A percentile compares a stretch with the other conserved stretches of the same genome.
Conservation (phyloP, 2,329 filamentous ascomycete genomes). For the Exserohilum turcica region DNA sequence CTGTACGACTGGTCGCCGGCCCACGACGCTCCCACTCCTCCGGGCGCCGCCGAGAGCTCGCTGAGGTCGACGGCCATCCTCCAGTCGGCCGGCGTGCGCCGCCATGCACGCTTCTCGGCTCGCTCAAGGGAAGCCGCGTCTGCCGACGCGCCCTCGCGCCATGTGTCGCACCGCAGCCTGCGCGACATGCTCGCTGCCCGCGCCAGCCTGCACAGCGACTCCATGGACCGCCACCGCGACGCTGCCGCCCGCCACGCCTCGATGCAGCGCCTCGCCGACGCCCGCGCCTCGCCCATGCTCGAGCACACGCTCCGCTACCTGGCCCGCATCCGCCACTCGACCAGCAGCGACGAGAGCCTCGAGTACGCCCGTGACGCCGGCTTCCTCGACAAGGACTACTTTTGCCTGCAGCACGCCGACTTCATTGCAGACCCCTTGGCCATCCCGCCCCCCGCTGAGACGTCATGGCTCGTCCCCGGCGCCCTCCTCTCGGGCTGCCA, state of each 20-base stretch:
- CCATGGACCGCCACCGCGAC: conserved; percentile 8
- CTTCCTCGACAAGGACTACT: conserved; percentile 59
- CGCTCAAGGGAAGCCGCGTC: conserved; percentile 39
- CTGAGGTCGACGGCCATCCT: conserved; percentile 50
- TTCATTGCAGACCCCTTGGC: conserved; percentile 62
- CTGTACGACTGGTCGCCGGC: conserved; percentile 67
- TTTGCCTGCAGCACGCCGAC: conserved; percentile 59
- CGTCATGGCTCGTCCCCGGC: conserved; percentile 67
- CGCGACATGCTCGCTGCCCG: conserved; percentile 34
- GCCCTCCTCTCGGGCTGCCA: conserved; percentile 66
- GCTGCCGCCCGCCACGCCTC: conserved; percentile 3
- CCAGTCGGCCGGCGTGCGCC: conserved; percentile 43
- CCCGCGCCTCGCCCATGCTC: conserved; percentile 48
- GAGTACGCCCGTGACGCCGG: conserved; percentile 59
- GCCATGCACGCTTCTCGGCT: conserved; percentile 48
- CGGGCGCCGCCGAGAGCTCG: conserved; percentile 39
- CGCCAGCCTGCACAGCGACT: conserved; percentile 20
- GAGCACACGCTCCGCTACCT: conserved; percentile 67
- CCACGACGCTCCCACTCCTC: conserved; percentile 25
- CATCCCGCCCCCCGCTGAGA: conserved; percentile 58
- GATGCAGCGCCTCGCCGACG: conserved; percentile 18
- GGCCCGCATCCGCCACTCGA: conserved; percentile 61
- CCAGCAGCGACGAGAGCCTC: conserved; percentile 60
- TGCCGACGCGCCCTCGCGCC: conserved; percentile 43
- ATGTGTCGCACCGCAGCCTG: conserved; percentile 25